Base-by-base conservation (phyloP, 2,329 filamentous ascomycete genomes). In the Arthroderma sp. region DNA sequence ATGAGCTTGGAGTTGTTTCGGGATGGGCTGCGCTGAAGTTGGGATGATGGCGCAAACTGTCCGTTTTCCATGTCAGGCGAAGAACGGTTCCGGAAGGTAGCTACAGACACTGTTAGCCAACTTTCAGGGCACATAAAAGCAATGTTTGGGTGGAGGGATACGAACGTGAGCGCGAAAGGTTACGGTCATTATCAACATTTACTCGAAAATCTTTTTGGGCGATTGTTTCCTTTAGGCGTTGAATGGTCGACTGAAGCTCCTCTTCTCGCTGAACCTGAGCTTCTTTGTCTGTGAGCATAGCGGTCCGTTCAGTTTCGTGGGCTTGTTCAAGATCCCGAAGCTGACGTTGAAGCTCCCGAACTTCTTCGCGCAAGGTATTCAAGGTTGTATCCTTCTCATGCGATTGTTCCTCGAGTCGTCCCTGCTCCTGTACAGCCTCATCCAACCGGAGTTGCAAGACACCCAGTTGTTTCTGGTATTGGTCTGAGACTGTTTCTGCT, bases 311-410 rank as follows among this genome's bases (percentile, higher is more conserved):
- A 38, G 83, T 80, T 63, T 96, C 89, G 62, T 94, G 93, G 52
- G 93, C 88, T 51, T 81, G 80, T 64, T 95, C 88, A 68, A 95
- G 80, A 62, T 98, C 91, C 51, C 89, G 79, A 58, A 85, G 84
- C 63, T 93, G 83, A 51, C 87, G 78, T 29, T 81, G 77, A 45
- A 81, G 74, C 54, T 96, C 88, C 55, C 85, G 78, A 67, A 91
- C 88, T 57, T 94, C 85, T 56, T 85, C 87, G 57, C 80, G 79
- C 44, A 96, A 71, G 5, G 75, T 70, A 63, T 94, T 87, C 47
- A 89, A 76, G 57, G 81, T 80, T 62, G 89, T 85, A 49, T 91
- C 87, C 57, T 78, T 80, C 63, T 94, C 88, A 61, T 95, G 88
- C 38, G 83, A 73, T 51, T 78, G 80, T 61, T 96, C 89, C 62